Evolutionary conservation across 371 early-diverging fungal species (phyloP), one percentile per base, ranked within the genome.

Genomic region (Coemansia sp.): DNA sequence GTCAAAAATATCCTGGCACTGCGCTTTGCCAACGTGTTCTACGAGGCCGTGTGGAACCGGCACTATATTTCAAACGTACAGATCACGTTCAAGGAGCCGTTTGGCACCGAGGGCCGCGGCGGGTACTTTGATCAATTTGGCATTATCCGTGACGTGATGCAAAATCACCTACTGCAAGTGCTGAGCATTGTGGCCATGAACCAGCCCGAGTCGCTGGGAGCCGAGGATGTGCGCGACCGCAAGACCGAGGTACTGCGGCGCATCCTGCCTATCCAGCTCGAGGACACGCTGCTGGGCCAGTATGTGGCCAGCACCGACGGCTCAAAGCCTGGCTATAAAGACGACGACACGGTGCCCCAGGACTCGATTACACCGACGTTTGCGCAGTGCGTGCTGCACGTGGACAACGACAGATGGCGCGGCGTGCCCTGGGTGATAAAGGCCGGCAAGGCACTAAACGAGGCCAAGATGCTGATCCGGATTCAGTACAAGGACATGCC

Each of bases 111-210:
- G 72, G 99, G 99, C 40, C 92, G 99, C 40, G 98, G 99, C 49
- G 95, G 96, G 10, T 99, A 99, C 84, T 99, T 99, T 88, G 99
- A 99, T 80, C 93, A 96, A 79, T 95, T 94, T 80, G 99, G 99
- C 51, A 97, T 99, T 55, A 93, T 99, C 68, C 94, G 99, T 65
- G 99, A 99, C 78, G 98, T 99, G 35, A 95, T 99, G 88, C 99
- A 99, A 84, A 99, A 99, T 86, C 91, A 99, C 75, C 57, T 99
- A 55, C 76, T 97, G 43, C 98, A 97, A 75, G 87, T 96, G 34
- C 79, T 99, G 39, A 83, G 92, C n/a, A 79, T 96, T 57, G 83
- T 96, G 55, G 93, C 94, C 13, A 96, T 96, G 93, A 95, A 94
- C 57, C 85, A 87, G 40, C 97, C 97, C n/a, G 83, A 87, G 11